phyloP scores from a whole-genome alignment of 768 basidiomycete species.

The Mycena epipterygia region DNA sequence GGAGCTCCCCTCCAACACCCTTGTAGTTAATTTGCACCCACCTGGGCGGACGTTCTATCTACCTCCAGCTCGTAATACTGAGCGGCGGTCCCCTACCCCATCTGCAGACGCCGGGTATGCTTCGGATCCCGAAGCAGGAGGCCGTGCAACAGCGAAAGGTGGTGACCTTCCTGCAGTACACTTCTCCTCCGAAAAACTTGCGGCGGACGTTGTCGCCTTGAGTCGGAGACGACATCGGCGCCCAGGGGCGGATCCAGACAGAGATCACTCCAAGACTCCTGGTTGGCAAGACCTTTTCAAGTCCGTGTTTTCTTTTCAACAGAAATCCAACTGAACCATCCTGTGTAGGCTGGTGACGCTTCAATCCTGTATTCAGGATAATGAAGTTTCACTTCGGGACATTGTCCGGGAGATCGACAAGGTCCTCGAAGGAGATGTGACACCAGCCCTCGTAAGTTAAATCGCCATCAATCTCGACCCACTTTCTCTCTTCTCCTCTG shows the following conservation, averaged over 20 bases:
- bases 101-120: constrained; percentile 65
- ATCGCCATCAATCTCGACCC: background rate
- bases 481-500: constrained; percentile 32
- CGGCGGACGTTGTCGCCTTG: constrained; percentile 36
- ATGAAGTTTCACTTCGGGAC: constrained; percentile 61
- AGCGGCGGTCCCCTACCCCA: constrained; percentile 67
- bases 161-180: constrained; percentile 36
- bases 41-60: constrained; percentile 73
- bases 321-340: constrained; percentile 19
- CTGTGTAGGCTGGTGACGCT: constrained; percentile 63
- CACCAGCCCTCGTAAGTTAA: constrained; percentile 58
- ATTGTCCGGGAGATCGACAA: constrained; percentile 63
- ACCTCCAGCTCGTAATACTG: constrained; percentile 51
- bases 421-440: constrained; percentile 57
- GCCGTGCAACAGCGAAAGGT: constrained; percentile 56
- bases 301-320: constrained; percentile 55
- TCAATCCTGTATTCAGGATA: constrained; percentile 67
- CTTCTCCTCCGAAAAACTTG: constrained; percentile 17
- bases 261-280: constrained; percentile 58
- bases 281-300: constrained; percentile 79
- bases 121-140: constrained; percentile 78
- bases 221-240: constrained; percentile 52
- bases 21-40: constrained; percentile 76
- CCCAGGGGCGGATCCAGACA: constrained; percentile 28
- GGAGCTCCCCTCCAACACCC: constrained; percentile 78